Percentiles rank a stretch among this genome's conserved stretches.
These are phyloP conservation scores for Solanum tarijense DNA, from an alignment of 257 asterid genomes.

Conservation along the genomic window DNA sequence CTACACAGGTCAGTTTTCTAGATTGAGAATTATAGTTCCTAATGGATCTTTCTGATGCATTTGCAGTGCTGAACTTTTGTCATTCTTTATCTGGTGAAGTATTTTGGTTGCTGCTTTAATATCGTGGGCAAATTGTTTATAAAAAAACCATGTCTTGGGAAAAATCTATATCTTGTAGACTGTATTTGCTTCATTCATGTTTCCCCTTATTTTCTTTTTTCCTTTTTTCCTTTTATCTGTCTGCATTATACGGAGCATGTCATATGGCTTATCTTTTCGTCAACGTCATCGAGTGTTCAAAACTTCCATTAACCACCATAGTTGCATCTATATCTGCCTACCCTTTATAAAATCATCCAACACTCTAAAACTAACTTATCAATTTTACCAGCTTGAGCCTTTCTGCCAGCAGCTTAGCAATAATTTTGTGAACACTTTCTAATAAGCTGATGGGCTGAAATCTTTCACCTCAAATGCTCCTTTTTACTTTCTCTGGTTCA, in stretches of 20 bases:
- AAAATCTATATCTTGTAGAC: not conserved
- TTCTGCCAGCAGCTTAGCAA: not conserved
- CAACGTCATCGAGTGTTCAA: not conserved
- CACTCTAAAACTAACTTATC: not conserved
- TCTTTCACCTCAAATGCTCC: not conserved
- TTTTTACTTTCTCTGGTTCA: not conserved
- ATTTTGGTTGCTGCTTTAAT: not conserved
- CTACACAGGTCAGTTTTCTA: conserved; percentile 59
- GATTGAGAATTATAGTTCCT: not conserved
- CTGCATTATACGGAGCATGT: not conserved
- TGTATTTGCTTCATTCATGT: not conserved
- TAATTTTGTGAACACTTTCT: not conserved
- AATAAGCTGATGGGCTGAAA: not conserved
- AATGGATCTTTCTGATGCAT: not conserved
- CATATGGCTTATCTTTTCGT: not conserved
- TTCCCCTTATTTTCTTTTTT: not conserved
- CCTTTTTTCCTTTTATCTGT: not conserved
- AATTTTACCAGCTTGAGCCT: not conserved
- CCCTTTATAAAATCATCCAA: not conserved
- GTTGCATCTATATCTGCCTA: not conserved
- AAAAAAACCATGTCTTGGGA: not conserved
- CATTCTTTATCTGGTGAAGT: not conserved
- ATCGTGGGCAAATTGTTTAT: not conserved
- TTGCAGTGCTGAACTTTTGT: not conserved
- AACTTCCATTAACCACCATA: not conserved